Evolutionary conservation across 108 stramenopile genomes (phyloP).

Genomic region (Mediolabrus comicus): DNA sequence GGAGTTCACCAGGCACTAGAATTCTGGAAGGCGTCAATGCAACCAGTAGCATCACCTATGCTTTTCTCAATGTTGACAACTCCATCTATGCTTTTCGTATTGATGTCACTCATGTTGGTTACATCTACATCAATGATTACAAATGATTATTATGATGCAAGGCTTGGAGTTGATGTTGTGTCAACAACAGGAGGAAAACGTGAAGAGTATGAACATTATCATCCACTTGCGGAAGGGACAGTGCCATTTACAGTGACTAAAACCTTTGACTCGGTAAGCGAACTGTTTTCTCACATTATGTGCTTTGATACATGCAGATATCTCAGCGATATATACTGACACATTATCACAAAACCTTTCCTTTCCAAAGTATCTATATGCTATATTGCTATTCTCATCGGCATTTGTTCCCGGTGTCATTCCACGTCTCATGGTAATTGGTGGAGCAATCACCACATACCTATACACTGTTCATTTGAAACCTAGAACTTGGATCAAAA

Average conservation of each 20-base stretch:
- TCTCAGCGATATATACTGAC: not conserved
- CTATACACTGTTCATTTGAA: slow-evolving; percentile 76
- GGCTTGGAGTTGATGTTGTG: slow-evolving; percentile 51
- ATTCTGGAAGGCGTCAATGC: slow-evolving; percentile 2
- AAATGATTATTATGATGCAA: slow-evolving; percentile 81
- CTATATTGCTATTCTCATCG: slow-evolving; percentile 43
- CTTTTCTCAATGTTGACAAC: slow-evolving; percentile 15
- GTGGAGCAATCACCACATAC: slow-evolving; percentile 63
- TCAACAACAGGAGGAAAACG: not conserved
- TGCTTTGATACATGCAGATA: too few species aligned
- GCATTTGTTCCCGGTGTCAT: slow-evolving; percentile 59
- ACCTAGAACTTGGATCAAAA: slow-evolving; percentile 75
- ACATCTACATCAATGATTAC: slow-evolving; percentile 74
- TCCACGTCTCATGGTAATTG: slow-evolving; percentile 56
- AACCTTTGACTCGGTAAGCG: slow-evolving; percentile 5
- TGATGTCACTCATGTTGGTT: slow-evolving; percentile 54
- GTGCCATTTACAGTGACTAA: slow-evolving; percentile 47
- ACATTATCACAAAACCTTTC: not conserved
- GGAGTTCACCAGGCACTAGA: slow-evolving; percentile 50
- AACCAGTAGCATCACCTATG: not conserved
- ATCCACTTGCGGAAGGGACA: slow-evolving; percentile 28
- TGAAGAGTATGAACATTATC: slow-evolving; percentile 14
- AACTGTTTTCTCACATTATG: not conserved
- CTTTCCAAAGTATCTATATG: slow-evolving; percentile 54
- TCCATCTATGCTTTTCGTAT: slow-evolving; percentile 52